These are phyloP conservation scores for Globisporangium sylvaticum DNA, from an alignment of 352 stramenopile genomes.

Conservation along the genomic window DNA sequence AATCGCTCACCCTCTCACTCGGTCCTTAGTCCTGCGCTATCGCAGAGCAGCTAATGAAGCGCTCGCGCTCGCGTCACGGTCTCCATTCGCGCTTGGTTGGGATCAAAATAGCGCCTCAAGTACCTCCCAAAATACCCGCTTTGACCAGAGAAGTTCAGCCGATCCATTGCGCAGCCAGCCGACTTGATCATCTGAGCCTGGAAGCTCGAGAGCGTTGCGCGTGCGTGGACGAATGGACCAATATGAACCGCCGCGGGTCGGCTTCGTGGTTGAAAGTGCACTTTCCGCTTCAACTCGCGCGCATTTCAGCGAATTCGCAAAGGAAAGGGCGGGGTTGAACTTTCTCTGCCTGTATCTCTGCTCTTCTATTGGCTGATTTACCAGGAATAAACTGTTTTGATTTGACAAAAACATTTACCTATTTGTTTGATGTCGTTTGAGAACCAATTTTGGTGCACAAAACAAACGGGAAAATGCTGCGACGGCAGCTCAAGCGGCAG, in stretches of 20 bases:
- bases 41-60: neutral
- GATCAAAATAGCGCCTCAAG: slow-evolving; percentile 2
- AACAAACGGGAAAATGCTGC: slow-evolving; percentile 9
- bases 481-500: slow-evolving; percentile 14
- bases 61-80: neutral
- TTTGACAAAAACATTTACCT: neutral
- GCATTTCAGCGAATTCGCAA: neutral
- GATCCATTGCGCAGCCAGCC: neutral
- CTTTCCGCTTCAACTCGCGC: neutral
- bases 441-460: neutral
- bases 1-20: neutral
- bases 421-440: neutral
- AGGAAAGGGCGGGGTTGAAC: neutral
- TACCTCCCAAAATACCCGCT: neutral
- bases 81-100: neutral
- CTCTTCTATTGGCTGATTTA: neutral
- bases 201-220: neutral
- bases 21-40: neutral
- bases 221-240: neutral
- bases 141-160: neutral
- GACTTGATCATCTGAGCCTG: neutral
- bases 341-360: neutral
- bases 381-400: neutral
- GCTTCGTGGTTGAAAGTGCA: neutral
- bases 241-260: neutral